These are phyloP conservation scores for Penicillium palitans DNA, from an alignment of 2,329 filamentous ascomycete genomes.

Conservation along the genomic window DNA sequence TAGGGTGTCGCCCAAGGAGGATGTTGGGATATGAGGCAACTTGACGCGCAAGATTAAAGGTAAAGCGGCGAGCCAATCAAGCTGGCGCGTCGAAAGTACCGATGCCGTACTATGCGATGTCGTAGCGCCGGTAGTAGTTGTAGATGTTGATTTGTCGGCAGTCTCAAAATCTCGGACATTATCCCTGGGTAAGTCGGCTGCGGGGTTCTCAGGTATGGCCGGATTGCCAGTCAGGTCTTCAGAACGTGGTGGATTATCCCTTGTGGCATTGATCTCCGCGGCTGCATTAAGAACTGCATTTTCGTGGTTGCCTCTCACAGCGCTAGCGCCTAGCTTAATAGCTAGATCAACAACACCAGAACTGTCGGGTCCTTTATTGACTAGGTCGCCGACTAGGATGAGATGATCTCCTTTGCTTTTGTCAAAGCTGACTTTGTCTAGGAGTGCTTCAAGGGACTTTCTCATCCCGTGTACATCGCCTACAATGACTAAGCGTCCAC, in stretches of 20 bases:
- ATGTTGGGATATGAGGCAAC: constrained; percentile 9
- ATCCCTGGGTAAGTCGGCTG: background rate
- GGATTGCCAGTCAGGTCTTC: background rate
- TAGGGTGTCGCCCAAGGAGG: constrained; percentile 14
- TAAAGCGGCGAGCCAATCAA: constrained; percentile 24
- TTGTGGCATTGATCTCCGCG: constrained; percentile 9
- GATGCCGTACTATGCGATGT: constrained; percentile 14
- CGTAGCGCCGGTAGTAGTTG: background rate
- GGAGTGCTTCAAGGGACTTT: constrained; percentile 18
- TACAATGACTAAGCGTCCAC: constrained; percentile 21
- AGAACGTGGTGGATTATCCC: background rate
- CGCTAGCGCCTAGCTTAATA: constrained; percentile 23
- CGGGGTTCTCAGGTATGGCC: background rate
- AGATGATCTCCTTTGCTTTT: constrained; percentile 23
- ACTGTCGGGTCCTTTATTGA: constrained; percentile 27
- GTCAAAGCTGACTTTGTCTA: constrained; percentile 18
- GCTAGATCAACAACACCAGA: constrained; percentile 24
- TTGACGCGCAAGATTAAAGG: constrained; percentile 24
- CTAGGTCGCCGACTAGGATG: constrained; percentile 22
- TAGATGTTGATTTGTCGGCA: background rate
- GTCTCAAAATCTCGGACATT: background rate
- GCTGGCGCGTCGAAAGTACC: constrained; percentile 14
- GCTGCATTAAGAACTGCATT: constrained; percentile 27
- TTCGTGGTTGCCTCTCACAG: constrained; percentile 28
- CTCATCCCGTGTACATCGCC: constrained; percentile 26